These are phyloP conservation scores for Kockiozyma suomiensis DNA, from an alignment of 805 yeast genomes.

Conservation along the genomic window DNA sequence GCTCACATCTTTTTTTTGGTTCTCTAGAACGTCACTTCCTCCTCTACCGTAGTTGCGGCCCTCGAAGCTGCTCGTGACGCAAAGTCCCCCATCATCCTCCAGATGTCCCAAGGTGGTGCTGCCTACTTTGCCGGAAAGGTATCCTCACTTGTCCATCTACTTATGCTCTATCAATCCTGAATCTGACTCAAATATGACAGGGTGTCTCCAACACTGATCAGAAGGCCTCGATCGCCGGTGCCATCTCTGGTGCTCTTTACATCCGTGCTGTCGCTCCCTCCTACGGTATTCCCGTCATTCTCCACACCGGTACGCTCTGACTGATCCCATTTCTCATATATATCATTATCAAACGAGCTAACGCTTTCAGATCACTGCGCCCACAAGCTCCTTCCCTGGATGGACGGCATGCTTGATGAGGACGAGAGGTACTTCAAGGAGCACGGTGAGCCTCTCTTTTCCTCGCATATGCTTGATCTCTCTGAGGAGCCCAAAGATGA, in stretches of 20 bases:
- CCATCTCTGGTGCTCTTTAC: slow-evolving; percentile 97
- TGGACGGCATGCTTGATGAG: slow-evolving; percentile 95
- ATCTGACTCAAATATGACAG: not conserved
- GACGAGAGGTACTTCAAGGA: slow-evolving; percentile 88
- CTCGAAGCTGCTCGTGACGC: slow-evolving; percentile 96
- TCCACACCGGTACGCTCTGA: slow-evolving; percentile 63
- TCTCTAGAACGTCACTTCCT: slow-evolving; percentile 79
- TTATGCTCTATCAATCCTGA: not conserved
- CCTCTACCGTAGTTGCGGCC: slow-evolving; percentile 96
- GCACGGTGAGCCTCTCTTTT: slow-evolving; percentile 94
- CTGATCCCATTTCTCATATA: not conserved
- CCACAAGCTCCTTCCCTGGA: slow-evolving; percentile 96
- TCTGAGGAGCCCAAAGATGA: slow-evolving; percentile 96
- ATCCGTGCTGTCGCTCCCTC: slow-evolving; percentile 94
- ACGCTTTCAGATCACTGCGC: slow-evolving; percentile 99
- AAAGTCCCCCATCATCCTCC: slow-evolving; percentile 93
- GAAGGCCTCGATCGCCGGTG: slow-evolving; percentile 90
- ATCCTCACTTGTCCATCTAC: not conserved
- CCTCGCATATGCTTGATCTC: slow-evolving; percentile 98
- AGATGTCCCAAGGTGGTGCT: slow-evolving; percentile 99
- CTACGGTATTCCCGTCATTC: slow-evolving; percentile 93
- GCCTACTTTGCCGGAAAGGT: slow-evolving; percentile 98
- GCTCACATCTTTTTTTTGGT: not conserved
- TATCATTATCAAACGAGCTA: no score
- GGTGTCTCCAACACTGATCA: slow-evolving; percentile 94